phyloP scores from a whole-genome alignment of 495 filamentous ascomycete genomes.

The Aspergillus mulundensis region DNA sequence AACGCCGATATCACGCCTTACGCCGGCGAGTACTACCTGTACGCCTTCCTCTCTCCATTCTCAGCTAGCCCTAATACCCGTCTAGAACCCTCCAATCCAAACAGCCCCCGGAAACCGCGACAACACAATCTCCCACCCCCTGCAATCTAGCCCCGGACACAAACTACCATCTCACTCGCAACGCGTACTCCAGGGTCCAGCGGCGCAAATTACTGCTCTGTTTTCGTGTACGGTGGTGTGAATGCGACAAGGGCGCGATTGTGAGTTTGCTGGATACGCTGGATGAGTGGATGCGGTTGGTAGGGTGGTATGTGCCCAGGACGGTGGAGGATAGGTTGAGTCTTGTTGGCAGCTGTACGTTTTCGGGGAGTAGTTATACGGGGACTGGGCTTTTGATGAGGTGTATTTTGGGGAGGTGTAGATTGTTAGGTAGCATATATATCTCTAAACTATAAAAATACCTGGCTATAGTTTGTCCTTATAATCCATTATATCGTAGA shows the following conservation, averaged over 20 bases:
- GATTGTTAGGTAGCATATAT: neutral
- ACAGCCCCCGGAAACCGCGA: constrained; percentile 22
- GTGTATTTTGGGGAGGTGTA: constrained; percentile 5
- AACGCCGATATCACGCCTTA: constrained; percentile 19
- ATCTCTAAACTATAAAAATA: too few relatives aligned
- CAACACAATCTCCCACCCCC: constrained; percentile 21
- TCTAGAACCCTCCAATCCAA: constrained; percentile 1
- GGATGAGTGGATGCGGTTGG: constrained; percentile 20
- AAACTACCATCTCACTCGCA: constrained; percentile 16
- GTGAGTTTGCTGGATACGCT: constrained; percentile 8
- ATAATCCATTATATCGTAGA: too few relatives aligned
- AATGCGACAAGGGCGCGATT: constrained; percentile 21
- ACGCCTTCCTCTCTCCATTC: neutral
- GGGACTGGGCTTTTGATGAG: constrained; percentile 21
- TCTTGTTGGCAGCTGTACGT: constrained; percentile 21
- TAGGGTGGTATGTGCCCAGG: constrained; percentile 16
- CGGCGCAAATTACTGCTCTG: constrained; percentile 18
- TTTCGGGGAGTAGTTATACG: constrained; percentile 19
- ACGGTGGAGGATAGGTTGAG: constrained; percentile 14
- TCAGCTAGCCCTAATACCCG: neutral
- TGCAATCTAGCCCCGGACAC: constrained; percentile 11
- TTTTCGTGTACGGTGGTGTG: constrained; percentile 18
- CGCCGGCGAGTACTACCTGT: constrained; percentile 25
- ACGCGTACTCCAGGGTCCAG: constrained; percentile 13
- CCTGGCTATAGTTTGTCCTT: too few relatives aligned